Conservation (phyloP, 108 stramenopile species). For the Aurantiochytrium sp. region DNA sequence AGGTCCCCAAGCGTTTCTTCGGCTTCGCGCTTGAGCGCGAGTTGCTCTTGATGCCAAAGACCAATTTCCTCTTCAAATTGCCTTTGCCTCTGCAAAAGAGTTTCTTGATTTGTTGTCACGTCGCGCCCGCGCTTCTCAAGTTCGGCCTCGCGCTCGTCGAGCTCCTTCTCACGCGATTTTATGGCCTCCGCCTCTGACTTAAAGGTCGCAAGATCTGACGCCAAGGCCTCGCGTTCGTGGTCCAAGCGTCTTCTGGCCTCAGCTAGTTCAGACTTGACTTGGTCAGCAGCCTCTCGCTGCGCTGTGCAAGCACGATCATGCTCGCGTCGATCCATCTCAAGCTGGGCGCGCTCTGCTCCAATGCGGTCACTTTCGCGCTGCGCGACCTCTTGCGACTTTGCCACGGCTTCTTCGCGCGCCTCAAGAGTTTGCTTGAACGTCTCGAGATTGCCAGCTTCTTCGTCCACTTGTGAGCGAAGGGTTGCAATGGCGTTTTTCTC, state of each 20-base stretch:
- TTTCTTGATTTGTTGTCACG: background rate
- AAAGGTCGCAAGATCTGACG: background rate
- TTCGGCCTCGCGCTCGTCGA: background rate
- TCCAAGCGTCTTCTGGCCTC: background rate
- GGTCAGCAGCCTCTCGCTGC: too few relatives aligned
- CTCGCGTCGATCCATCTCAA: too few relatives aligned
- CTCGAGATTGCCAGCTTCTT: too few relatives aligned
- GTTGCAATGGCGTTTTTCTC: too few relatives aligned
- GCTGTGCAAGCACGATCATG: too few relatives aligned
- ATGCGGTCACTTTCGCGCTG: too few relatives aligned
- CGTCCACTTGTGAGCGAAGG: too few relatives aligned
- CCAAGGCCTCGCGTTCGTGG: background rate
- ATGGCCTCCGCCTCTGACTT: background rate
- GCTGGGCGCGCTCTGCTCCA: too few relatives aligned
- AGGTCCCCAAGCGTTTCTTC: background rate
- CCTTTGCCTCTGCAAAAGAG: background rate
- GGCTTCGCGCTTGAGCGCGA: background rate
- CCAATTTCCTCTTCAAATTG: background rate
- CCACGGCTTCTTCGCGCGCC: too few relatives aligned
- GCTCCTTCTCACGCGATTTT: background rate
- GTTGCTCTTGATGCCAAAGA: background rate
- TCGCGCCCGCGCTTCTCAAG: background rate
- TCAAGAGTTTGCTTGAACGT: too few relatives aligned
- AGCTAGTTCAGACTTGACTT: too few relatives aligned
- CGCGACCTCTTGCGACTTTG: too few relatives aligned